Base-by-base conservation (phyloP, 2,329 filamentous ascomycete genomes). In the Scopulariopsis brevicaulis region DNA sequence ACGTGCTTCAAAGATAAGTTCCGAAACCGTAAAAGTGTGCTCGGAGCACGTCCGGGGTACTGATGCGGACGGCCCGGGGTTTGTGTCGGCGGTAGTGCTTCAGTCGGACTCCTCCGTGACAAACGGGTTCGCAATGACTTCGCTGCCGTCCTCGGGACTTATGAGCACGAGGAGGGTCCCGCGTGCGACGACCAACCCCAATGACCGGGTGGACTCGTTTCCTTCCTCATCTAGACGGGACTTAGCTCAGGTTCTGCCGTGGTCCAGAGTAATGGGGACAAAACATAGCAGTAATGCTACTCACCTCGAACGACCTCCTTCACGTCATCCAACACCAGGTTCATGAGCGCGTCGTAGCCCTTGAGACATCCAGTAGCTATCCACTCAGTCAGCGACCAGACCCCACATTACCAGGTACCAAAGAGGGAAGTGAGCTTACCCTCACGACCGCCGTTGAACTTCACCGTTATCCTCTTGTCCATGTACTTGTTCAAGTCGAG, bases 331-430 rank as follows among this genome's bases (percentile, higher is more conserved):
- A 99, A 78, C 28, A 99, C 94, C 61, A 99, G 79, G 71, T 99
- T 99, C 92, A 97, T 97, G 60, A 99, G 80, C 66, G 94, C 92
- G 70, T 99, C 94, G 71, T 92, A 97, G 62, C 94, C 94, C 73
- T 97, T 97, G 50, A 99, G 78, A 1, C 84, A 90, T 56, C 94
- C 94, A 55, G 85, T 86, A 34, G 52, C 24, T 20, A 11, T 15
- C 37, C 14, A 24, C 12, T n/a, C n/a, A n/a, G 37, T 50, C 32
- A 54, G 25, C 18, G 3, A 28, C n/a, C 22, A 12, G 11, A 32
- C 14, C 32, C 25, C 14, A 57, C 22, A 57, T 2, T 6, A 24
- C 1, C 15, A 15, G 40, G 4, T 15, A n/a, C 25, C 32, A 4
- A 3, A 6, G 14, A 8, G 22, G 43, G 11, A 50, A 11, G 18